Base-by-base conservation (phyloP, 306 rosid genomes). In the Astragalus membranaceus region DNA sequence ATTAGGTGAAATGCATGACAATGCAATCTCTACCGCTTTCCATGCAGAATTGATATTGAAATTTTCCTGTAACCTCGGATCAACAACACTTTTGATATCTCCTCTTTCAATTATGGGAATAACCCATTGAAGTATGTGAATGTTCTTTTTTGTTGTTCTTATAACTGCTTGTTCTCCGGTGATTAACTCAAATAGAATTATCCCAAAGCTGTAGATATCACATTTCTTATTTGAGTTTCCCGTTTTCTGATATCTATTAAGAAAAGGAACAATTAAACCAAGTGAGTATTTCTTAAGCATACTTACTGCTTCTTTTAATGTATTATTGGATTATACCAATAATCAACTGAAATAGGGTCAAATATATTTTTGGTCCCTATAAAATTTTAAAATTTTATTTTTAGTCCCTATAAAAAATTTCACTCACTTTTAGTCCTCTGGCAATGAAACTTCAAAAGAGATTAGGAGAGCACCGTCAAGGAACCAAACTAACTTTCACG, bases 151-250 rank as follows among this genome's bases (percentile, higher is more conserved):
- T 3, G 6, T 2, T 72, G 16, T 8, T 52, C 67, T 73, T 70
- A 1, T 76, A 43, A 56, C n/a, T 72, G 5, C 62, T 30, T 32
- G 41, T 16, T 14, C 9, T 3, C 46, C 20, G 12, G 79, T 75
- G 60, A 82, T 67, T 33, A 82, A 17, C 77, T 75, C 86, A 4
- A 82, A 70, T 6, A 82, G 63, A 74, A 82, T 72, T 47, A 82
- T 75, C 10, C 23, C 30, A 65, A 76, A 58, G 41, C 71, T 30
- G 35, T 75, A 79, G 1, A 82, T 8, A 29, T 82, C 79, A 61
- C 73, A 75, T n/a, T 57, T 70, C n/a, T 61, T 79, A 4, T 65
- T 74, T 6, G 12, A 12, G 23, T 53, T 54, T 63, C 84, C 80
- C 3, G 44, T 37, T 36, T 49, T 33, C 3, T 39, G 68, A 29